Evolutionary conservation across 1,139 yeast species (phyloP).

Genomic region (Yamadazyma epiphylla): DNA sequence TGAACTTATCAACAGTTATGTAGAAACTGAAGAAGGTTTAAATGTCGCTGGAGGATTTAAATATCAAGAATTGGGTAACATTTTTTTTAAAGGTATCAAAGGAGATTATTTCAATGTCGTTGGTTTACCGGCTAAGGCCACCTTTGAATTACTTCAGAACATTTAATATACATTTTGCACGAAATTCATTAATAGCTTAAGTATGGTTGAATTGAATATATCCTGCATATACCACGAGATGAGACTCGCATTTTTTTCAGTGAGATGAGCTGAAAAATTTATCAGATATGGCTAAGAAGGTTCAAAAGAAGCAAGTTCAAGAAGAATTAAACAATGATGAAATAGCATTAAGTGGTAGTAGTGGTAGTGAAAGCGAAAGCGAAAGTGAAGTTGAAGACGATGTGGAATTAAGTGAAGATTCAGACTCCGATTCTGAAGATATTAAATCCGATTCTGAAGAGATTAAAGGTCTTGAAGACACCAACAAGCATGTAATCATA

Average conservation of each 20-base stretch:
- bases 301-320: constrained; percentile 16
- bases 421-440: constrained; percentile 9
- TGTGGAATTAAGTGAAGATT: constrained; percentile 12
- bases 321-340: constrained; percentile 14
- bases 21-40: constrained; percentile 67
- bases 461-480: constrained; percentile 14
- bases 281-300: constrained; percentile 11
- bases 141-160: constrained; percentile 41
- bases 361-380: constrained; percentile 1
- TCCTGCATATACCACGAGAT: constrained; percentile 3
- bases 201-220: no score
- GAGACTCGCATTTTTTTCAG: constrained; percentile 2
- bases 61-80: constrained; percentile 70
- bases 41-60: constrained; percentile 93
- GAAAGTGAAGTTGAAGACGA: constrained; percentile 3
- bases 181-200: no score
- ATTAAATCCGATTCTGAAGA: constrained; percentile 18
- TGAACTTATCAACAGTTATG: constrained; percentile 55
- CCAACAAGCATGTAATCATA: constrained; percentile 24
- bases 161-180: no score
- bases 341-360: constrained; percentile 13
- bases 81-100: constrained; percentile 54
- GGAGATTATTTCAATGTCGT: constrained; percentile 92
- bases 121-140: constrained; percentile 71
- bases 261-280: constrained; percentile 11